These are phyloP conservation scores for Hypoxylon fragiforme DNA, from an alignment of 495 filamentous ascomycete species.

Conservation along the genomic window DNA sequence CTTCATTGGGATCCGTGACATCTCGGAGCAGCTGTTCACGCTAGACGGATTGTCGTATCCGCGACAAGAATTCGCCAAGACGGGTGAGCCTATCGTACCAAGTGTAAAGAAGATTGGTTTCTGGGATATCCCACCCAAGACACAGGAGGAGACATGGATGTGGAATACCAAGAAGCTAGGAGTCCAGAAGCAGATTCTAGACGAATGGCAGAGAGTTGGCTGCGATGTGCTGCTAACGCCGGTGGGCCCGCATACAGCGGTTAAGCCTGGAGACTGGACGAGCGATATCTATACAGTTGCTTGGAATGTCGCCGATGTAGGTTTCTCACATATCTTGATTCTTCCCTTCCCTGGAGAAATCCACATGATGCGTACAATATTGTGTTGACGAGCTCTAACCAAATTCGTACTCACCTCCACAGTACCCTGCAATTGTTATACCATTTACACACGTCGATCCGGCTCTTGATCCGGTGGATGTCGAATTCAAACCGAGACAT, in stretches of 20 bases:
- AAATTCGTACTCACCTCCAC: not conserved
- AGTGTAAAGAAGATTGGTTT: conserved; percentile 39
- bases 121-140: conserved; percentile 36
- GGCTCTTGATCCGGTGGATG: conserved; percentile 27
- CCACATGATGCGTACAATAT: no score
- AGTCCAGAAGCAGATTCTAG: conserved; percentile 37
- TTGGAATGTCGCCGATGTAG: conserved; percentile 40
- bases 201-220: conserved; percentile 36
- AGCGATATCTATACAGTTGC: conserved; percentile 41
- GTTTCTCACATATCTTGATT: no score
- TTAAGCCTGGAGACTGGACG: conserved; percentile 36
- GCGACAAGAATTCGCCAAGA: conserved; percentile 30
- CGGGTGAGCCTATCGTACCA: conserved; percentile 38
- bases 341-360: not conserved
- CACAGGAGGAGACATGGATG: conserved; percentile 37
- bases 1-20: conserved; percentile 25
- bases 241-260: conserved; percentile 39
- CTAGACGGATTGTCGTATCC: conserved; percentile 42
- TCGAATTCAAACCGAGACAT: conserved; percentile 22
- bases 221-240: conserved; percentile 40
- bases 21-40: conserved; percentile 40
- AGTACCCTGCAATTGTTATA: conserved; percentile 41
- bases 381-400: not conserved
- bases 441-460: conserved; percentile 38
- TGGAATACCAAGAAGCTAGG: conserved; percentile 36